Evolutionary conservation across 768 basidiomycete species (phyloP), one percentile per base, ranked within the genome.

Genomic region (Kwoniella sp.): DNA sequence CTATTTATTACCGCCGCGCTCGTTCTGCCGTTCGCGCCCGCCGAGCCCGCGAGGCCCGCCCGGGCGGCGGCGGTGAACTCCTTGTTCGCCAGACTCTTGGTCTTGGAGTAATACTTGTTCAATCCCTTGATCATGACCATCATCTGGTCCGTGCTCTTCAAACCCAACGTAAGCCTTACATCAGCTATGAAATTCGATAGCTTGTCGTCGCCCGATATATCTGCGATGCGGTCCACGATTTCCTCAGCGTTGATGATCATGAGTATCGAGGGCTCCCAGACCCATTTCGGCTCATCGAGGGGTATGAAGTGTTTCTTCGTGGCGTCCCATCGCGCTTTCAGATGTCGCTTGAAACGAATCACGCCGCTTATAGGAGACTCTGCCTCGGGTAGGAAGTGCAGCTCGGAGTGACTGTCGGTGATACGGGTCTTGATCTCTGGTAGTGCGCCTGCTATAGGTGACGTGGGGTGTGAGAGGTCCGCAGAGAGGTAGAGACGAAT

Each of bases 61-160:
- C 78, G 57, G 4, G 75, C 70, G 22, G 63, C 70, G 2, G 74
- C 74, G 4, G 72, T 63, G 38, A 63, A 78, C 47, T 73, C 73
- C 52, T 64, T 65, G 58, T 75, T 74, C 8, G 64, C 73, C 38
- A 68, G 54, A 17, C 52, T 61, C 66, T 71, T 75, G n/a, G 67
- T 70, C 53, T 74, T 75, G 55, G 65, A 48, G 56, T 77, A 74
- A 38, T 73, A 75, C 53, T 75, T 75, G 13, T 69, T 53, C 53
- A 81, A 53, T 0, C 79, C 81, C 25, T 75, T 75, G 38, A 82
- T 73, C 65, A 79, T 60, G 23, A 82, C 48, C 11, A 80, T 67
- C 28, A 79, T 63, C 55, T 73, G 74, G 30, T 67, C 61, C 22
- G 69, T 38, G 17, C 3, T 22, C 2, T 25, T 22, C 28, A 78